phyloP scores from a whole-genome alignment of 2,329 filamentous ascomycete genomes.

The Thelonectria rubi region DNA sequence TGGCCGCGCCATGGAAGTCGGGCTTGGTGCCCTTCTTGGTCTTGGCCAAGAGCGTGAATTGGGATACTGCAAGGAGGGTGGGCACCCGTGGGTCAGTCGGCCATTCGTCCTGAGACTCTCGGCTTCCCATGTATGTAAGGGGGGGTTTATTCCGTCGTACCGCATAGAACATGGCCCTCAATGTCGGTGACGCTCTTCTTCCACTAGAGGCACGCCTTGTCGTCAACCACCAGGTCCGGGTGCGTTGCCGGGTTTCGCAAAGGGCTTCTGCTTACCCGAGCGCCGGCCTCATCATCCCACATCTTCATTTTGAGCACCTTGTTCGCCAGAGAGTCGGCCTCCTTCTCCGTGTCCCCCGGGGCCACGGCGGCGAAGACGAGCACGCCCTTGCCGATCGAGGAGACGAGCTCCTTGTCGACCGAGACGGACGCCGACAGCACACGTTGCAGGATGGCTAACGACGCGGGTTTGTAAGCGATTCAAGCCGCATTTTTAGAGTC shows the following conservation, averaged over 20 bases:
- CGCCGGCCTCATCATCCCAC: slow-evolving; percentile 84
- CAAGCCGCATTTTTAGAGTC: slow-evolving; percentile 8
- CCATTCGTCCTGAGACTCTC: not conserved
- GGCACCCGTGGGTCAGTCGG: not conserved
- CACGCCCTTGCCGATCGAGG: slow-evolving; percentile 88
- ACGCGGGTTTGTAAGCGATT: slow-evolving; percentile 19
- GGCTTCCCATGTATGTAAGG: not conserved
- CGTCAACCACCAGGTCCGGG: slow-evolving; percentile 21
- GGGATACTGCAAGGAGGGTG: slow-evolving; percentile 73
- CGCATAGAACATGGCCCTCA: slow-evolving; percentile 90
- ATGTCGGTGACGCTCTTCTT: slow-evolving; percentile 90
- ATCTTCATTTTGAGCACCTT: slow-evolving; percentile 91
- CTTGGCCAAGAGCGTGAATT: slow-evolving; percentile 92
- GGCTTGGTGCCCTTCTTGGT: slow-evolving; percentile 98
- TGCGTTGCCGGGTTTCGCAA: slow-evolving; percentile 1
- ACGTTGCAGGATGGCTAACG: slow-evolving; percentile 85
- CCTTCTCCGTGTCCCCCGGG: slow-evolving; percentile 88
- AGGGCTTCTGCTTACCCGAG: slow-evolving; percentile 58
- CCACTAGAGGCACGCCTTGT: slow-evolving; percentile 68
- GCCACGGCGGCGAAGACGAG: slow-evolving; percentile 92
- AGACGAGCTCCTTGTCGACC: slow-evolving; percentile 89
- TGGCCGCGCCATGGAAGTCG: slow-evolving; percentile 89
- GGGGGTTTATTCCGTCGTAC: slow-evolving; percentile 66
- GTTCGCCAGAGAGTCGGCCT: slow-evolving; percentile 81
- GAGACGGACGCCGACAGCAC: slow-evolving; percentile 96